phyloP scores from a whole-genome alignment of 2,329 filamentous ascomycete genomes.

The Beauveria rudraprayagi region DNA sequence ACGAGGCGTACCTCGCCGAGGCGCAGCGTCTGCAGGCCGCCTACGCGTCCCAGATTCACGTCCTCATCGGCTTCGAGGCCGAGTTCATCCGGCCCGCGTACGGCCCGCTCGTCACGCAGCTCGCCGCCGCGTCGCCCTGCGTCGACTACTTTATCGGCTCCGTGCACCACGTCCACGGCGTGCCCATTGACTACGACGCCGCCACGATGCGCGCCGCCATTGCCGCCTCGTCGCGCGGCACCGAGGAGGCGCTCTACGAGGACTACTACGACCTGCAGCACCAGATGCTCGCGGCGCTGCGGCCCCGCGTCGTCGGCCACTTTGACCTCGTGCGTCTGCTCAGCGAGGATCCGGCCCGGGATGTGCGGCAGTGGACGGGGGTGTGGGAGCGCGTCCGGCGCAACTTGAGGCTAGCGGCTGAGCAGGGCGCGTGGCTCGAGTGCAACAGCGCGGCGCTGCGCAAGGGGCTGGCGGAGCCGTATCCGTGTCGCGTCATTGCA shows the following conservation, averaged over 20 bases:
- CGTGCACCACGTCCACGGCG: slow-evolving; percentile 77
- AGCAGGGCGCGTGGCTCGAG: slow-evolving; percentile 78
- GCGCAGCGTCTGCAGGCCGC: slow-evolving; percentile 62
- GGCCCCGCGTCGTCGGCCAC: slow-evolving; percentile 78
- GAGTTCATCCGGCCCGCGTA: slow-evolving; percentile 79
- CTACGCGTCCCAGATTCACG: slow-evolving; percentile 63
- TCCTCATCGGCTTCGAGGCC: slow-evolving; percentile 85
- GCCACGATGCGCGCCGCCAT: slow-evolving; percentile 50
- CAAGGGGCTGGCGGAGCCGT: slow-evolving; percentile 86
- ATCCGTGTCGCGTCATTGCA: slow-evolving; percentile 73
- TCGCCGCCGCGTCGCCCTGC: slow-evolving; percentile 44
- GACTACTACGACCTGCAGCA: slow-evolving; percentile 85
- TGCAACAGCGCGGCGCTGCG: slow-evolving; percentile 80
- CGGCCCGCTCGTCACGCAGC: slow-evolving; percentile 49
- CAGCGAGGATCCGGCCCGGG: slow-evolving; percentile 58
- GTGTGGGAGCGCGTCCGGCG: slow-evolving; percentile 70
- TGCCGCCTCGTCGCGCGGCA: slow-evolving; percentile 27
- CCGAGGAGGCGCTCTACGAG: slow-evolving; percentile 67
- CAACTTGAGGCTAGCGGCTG: slow-evolving; percentile 63
- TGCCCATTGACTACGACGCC: slow-evolving; percentile 83
- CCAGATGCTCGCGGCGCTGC: slow-evolving; percentile 65
- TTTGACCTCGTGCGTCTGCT: slow-evolving; percentile 86
- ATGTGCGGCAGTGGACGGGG: slow-evolving; percentile 46
- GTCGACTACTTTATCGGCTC: slow-evolving; percentile 92
- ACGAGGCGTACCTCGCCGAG: slow-evolving; percentile 67